phyloP scores from a whole-genome alignment of 129 eudicot genomes.

The Mikania micrantha region DNA sequence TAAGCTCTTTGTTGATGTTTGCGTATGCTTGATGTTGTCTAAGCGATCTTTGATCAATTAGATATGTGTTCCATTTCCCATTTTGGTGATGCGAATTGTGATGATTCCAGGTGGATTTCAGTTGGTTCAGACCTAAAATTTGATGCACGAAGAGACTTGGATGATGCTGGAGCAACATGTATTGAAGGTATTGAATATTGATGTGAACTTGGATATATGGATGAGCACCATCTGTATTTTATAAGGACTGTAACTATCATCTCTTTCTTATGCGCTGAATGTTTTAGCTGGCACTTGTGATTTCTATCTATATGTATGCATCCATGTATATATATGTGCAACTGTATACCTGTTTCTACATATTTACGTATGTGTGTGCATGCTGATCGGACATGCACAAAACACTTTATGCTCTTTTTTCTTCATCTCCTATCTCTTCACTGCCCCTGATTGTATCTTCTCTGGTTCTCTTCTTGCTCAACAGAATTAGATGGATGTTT shows the following conservation, averaged over 20 bases:
- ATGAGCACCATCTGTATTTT: not conserved
- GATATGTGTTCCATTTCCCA: not conserved
- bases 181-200: slow-evolving; percentile 81
- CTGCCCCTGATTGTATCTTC: not conserved
- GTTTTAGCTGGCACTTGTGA: not conserved
- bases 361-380: too few relatives aligned
- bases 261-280: slow-evolving; percentile 1
- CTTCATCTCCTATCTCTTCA: not conserved
- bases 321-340: not conserved
- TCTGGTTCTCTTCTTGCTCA: not conserved
- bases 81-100: slow-evolving; percentile 16
- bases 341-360: too few relatives aligned
- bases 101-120: slow-evolving; percentile 80
- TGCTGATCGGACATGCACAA: too few relatives aligned
- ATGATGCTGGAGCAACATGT: slow-evolving; percentile 85
- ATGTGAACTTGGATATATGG: slow-evolving; percentile 6
- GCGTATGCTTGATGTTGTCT: not conserved
- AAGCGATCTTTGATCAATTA: slow-evolving; percentile 4
- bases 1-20: slow-evolving; percentile 48
- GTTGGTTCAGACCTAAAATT: slow-evolving; percentile 97
- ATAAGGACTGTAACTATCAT: too few relatives aligned
- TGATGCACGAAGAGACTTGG: slow-evolving; percentile 93
- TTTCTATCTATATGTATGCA: not conserved
- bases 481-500: slow-evolving; percentile 7
- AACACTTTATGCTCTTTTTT: too few relatives aligned